phyloP scores from a whole-genome alignment of 2,329 filamentous ascomycete species.

The Nothophaeocryptopus gaeumannii region DNA sequence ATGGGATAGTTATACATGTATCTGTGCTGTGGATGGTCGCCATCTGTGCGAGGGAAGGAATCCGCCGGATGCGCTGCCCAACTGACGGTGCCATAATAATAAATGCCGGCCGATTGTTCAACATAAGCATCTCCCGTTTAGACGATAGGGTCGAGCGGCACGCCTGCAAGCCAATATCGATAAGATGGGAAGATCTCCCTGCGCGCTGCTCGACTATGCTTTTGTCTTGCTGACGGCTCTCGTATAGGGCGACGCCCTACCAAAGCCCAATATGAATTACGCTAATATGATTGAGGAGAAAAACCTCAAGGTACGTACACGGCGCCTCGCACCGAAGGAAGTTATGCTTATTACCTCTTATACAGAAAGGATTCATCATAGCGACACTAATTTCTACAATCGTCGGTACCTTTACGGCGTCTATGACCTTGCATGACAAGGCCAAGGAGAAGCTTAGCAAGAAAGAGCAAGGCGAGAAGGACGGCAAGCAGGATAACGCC shows the following conservation, averaged over 20 bases:
- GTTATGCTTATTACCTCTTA: no score
- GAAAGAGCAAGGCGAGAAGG: conserved; percentile 31
- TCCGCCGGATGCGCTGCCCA: no score
- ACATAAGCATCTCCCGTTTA: no score
- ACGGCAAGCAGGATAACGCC: conserved; percentile 24
- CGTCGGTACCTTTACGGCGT: conserved; percentile 45
- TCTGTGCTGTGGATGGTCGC: no score
- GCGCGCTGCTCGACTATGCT: background rate
- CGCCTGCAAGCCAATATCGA: no score
- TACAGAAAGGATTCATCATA: conserved; percentile 44
- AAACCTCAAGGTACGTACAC: conserved; percentile 38
- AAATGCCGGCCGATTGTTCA: no score
- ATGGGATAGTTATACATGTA: no score
- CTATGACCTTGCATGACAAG: conserved; percentile 44
- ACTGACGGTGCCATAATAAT: no score
- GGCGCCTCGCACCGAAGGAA: no score
- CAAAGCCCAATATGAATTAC: conserved; percentile 40
- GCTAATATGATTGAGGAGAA: conserved; percentile 47
- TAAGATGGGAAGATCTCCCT: no score
- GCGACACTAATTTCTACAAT: conserved; percentile 46
- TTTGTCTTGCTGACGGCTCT: conserved; percentile 8
- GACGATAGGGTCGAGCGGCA: no score
- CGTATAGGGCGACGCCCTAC: conserved; percentile 9
- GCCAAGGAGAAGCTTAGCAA: conserved; percentile 33
- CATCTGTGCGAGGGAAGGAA: no score